Percentiles rank a stretch among this genome's conserved stretches.
phyloP scores from a whole-genome alignment of 441 rosid species.

The Pelargonium australe region DNA sequence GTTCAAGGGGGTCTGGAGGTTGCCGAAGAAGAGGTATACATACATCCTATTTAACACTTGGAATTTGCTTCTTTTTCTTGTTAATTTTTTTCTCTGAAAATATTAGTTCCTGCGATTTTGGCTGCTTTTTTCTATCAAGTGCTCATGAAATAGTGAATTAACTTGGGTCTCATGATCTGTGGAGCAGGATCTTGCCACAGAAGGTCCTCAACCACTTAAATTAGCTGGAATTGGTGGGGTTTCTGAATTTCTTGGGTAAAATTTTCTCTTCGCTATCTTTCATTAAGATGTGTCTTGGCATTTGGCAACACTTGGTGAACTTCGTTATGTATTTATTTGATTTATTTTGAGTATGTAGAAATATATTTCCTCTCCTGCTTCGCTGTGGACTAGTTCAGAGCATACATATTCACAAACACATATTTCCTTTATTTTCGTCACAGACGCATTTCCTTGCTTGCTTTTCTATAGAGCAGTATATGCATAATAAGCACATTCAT shows the following conservation, averaged over 20 bases:
- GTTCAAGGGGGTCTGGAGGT: conserved; percentile 86
- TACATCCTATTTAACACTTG: conserved; percentile 17
- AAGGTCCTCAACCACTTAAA: conserved; percentile 73
- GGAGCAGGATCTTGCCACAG: conserved; percentile 67
- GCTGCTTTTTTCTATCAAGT: too few species aligned
- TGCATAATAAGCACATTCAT: too few species aligned
- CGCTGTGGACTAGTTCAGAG: too few species aligned
- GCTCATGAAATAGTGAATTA: background rate
- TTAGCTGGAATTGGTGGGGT: conserved; percentile 88
- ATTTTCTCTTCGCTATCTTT: conserved; percentile 16
- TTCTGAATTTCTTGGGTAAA: conserved; percentile 88
- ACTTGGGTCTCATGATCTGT: conserved; percentile 16
- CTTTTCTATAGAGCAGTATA: too few species aligned
- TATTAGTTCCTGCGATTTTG: background rate
- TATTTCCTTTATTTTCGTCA: too few species aligned
- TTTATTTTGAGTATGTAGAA: too few species aligned
- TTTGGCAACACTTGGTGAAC: too few species aligned
- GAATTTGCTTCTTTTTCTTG: background rate
- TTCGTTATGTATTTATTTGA: too few species aligned
- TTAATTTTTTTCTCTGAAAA: conserved; percentile 11
- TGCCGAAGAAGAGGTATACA: conserved; percentile 72
- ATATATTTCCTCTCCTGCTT: too few species aligned
- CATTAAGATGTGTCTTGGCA: background rate
- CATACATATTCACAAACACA: too few species aligned
- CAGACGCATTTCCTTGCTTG: too few species aligned